Evolutionary conservation across 192 early-diverging fungal genomes (phyloP), one percentile per base, ranked within the genome.

Genomic region (Podila minutissima): DNA sequence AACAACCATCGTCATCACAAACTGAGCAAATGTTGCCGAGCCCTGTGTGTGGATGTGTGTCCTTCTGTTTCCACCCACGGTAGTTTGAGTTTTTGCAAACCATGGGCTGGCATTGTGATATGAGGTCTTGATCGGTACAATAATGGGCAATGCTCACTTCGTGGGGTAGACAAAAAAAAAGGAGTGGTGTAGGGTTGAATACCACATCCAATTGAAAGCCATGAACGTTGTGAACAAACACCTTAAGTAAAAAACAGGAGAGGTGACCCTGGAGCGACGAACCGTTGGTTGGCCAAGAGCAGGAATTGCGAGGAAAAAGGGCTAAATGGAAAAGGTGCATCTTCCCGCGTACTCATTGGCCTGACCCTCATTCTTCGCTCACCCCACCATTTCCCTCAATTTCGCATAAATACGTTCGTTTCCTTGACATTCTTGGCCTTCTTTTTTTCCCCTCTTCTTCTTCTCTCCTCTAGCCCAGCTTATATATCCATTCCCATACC

Each of bases 181-280:
- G 41, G 15, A 46, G 11, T 55, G 20, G 22, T 3, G 3, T 33
- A 33, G 2, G 53, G 53, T 55, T 55, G 53, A 19, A 55, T 22
- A 53, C 51, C 17, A 24, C 20, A 55, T 24, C 20, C n/a, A 55
- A 55, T 55, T 55, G 53, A 55, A 55, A 55, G 24, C n/a, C 20
- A 24, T 26, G 53, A 55, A 55, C 53, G 53, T 55, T 55, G 53
- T 55, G 53, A 55, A 55, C 53, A 55, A 55, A 55, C 53, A 24
- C 53, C 53, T 55, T 55, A 55, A 55, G 53, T 4, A 46, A 46
- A 46, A 46, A 46, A 46, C 1, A 13, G 41, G 41, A 17, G 38
- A 41, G 11, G 41, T 46, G 41, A 46, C 11, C 13, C 41, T 46
- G 15, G 41, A 55, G 24, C 53, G 53, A 24, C 24, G 53, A 37